Percentiles rank a stretch among this genome's conserved stretches.
phyloP scores from a whole-genome alignment of 1,139 yeast species.

The Suhomyces guaymorum region DNA sequence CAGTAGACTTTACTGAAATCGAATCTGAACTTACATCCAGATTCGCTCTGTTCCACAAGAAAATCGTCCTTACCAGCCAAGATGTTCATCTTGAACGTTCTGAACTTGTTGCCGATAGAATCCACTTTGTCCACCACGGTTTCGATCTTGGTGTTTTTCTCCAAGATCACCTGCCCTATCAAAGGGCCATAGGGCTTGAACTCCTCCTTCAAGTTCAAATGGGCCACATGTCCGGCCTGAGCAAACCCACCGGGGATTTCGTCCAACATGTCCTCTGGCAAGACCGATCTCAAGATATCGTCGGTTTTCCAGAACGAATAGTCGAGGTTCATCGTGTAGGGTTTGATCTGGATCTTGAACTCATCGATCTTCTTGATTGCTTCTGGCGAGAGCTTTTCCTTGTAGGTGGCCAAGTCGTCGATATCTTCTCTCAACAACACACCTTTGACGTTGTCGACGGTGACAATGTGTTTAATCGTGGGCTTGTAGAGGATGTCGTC shows the following conservation, averaged over 20 bases:
- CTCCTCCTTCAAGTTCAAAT: conserved; percentile 79
- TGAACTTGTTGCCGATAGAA: conserved; percentile 79
- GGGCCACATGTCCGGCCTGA: conserved; percentile 95
- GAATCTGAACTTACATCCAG: conserved; percentile 81
- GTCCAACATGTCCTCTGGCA: conserved; percentile 69
- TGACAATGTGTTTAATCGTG: conserved; percentile 64
- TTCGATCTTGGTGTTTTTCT: conserved; percentile 73
- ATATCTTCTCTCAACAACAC: conserved; percentile 62
- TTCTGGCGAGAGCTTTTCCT: conserved; percentile 37
- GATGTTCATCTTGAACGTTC: conserved; percentile 93
- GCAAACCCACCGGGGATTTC: conserved; percentile 92
- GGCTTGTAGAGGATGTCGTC: conserved; percentile 62
- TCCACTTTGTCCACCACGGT: conserved; percentile 96
- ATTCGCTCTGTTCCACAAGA: conserved; percentile 83
- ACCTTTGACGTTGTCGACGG: conserved; percentile 52
- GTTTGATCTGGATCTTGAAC: conserved; percentile 47
- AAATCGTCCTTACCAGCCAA: conserved; percentile 80
- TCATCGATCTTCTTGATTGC: conserved; percentile 50
- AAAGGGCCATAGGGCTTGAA: conserved; percentile 78
- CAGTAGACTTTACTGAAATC: conserved; percentile 95
- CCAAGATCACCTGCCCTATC: conserved; percentile 88
- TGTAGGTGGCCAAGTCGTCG: conserved; percentile 37
- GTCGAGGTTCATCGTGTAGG: conserved; percentile 58
- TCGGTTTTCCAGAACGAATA: conserved; percentile 89
- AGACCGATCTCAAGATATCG: conserved; percentile 71